Evolutionary conservation across 2,329 filamentous ascomycete species (phyloP).

Genomic region (Delphinella strobiligena): DNA sequence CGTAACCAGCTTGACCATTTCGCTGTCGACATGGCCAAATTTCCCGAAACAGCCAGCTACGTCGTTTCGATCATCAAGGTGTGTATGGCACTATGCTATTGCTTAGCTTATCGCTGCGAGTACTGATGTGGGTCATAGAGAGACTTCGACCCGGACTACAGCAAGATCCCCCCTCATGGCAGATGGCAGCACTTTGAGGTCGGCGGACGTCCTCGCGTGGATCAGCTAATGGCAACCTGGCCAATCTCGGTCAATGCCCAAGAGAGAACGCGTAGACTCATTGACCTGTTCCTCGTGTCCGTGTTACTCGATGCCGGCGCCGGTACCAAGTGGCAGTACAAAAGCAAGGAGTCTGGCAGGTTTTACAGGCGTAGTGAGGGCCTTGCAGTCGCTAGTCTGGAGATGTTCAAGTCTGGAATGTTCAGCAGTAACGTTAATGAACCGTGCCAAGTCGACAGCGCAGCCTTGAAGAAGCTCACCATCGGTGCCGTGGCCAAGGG

Average conservation of each 20-base stretch:
- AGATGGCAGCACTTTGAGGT: conserved; percentile 75
- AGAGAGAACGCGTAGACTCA: conserved; percentile 61
- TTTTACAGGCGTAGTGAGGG: conserved; percentile 79
- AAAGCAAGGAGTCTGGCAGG: conserved; percentile 76
- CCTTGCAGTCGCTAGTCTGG: conserved; percentile 62
- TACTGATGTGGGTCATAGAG: conserved; percentile 33
- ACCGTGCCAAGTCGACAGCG: conserved; percentile 81
- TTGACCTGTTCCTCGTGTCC: conserved; percentile 69
- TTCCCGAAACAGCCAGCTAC: conserved; percentile 71
- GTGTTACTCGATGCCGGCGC: conserved; percentile 80
- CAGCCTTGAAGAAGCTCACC: conserved; percentile 62
- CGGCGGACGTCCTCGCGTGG: conserved; percentile 63
- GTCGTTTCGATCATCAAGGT: conserved; percentile 94
- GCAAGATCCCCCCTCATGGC: conserved; percentile 72
- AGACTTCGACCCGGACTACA: conserved; percentile 57
- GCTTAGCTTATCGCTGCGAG: too few species aligned
- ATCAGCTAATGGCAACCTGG: conserved; percentile 59
- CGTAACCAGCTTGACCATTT: conserved; percentile 73
- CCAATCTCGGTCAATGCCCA: conserved; percentile 55
- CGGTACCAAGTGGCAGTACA: conserved; percentile 84
- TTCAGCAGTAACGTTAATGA: conserved; percentile 76
- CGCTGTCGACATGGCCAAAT: conserved; percentile 75
- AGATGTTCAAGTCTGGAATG: conserved; percentile 88
- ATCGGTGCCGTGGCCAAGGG: conserved; percentile 64
- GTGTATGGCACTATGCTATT: conserved; percentile 20